These are phyloP conservation scores for Pterulicium gracile DNA, from an alignment of 1,284 basidiomycete genomes.

Conservation along the genomic window DNA sequence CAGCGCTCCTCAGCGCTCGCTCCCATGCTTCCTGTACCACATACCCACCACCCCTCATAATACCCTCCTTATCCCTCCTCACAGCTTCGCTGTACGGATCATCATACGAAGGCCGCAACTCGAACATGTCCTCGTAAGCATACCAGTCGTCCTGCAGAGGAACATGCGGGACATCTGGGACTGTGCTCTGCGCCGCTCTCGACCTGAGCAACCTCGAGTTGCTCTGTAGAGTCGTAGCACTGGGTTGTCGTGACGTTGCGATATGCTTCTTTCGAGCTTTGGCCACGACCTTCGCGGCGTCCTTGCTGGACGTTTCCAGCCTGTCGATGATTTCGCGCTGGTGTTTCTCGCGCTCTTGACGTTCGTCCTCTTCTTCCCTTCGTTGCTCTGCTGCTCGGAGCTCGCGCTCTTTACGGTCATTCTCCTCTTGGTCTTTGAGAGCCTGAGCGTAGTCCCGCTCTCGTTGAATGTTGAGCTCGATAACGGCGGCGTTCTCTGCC, in stretches of 20 bases:
- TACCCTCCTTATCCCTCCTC: constrained; percentile 64
- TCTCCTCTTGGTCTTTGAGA: constrained; percentile 67
- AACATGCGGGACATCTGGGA: constrained; percentile 69
- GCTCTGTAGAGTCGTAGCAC: constrained; percentile 27
- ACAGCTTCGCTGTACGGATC: constrained; percentile 69
- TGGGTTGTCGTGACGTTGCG: constrained; percentile 45
- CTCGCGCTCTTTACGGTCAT: constrained; percentile 60
- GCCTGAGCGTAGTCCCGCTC: constrained; percentile 65
- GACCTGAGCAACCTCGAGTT: constrained; percentile 42
- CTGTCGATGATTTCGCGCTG: constrained; percentile 71
- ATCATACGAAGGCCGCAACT: constrained; percentile 44
- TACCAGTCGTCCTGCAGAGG: constrained; percentile 68
- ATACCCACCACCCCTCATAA: constrained; percentile 81
- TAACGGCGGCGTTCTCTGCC: constrained; percentile 70
- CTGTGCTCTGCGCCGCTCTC: constrained; percentile 43
- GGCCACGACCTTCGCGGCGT: constrained; percentile 58
- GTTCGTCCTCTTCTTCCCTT: constrained; percentile 63
- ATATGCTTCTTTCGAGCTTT: constrained; percentile 55
- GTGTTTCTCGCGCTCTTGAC: constrained; percentile 66
- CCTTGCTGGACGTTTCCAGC: constrained; percentile 63
- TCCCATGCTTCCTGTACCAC: constrained; percentile 79
- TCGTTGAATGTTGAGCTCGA: constrained; percentile 68
- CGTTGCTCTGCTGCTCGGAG: constrained; percentile 57
- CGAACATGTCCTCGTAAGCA: constrained; percentile 60
- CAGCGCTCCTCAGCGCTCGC: constrained; percentile 66